Evolutionary conservation across 2,329 filamentous ascomycete species (phyloP).

Genomic region (Acephala macrosclerotiorum): DNA sequence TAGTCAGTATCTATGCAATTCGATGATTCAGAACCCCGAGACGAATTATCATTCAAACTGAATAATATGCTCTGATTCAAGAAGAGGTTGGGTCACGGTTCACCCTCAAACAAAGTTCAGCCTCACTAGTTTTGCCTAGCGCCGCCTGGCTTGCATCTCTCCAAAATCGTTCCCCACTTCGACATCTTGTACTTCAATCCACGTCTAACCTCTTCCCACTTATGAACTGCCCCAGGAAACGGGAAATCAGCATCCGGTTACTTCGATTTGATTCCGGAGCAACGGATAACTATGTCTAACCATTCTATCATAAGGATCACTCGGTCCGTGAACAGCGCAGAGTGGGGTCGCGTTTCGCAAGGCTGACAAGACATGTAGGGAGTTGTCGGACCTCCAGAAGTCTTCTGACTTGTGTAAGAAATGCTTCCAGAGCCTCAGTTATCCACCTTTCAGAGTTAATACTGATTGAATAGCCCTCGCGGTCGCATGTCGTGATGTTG

Average conservation of each 20-base stretch:
- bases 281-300: conserved; percentile 71
- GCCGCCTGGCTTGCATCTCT: conserved; percentile 2
- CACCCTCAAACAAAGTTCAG: conserved; percentile 2
- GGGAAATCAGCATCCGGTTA: too few species aligned
- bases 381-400: conserved; percentile 85
- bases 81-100: neutral
- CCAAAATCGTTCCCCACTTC: neutral
- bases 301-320: conserved; percentile 90
- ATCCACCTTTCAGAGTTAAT: neutral
- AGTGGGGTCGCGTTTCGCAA: conserved; percentile 37
- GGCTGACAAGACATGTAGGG: conserved; percentile 60
- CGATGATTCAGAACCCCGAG: neutral
- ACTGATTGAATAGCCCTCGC: conserved; percentile 69
- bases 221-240: conserved; percentile 27
- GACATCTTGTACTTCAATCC: conserved; percentile 4
- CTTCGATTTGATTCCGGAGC: too few species aligned
- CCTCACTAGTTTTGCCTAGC: conserved; percentile 2
- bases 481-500: conserved; percentile 85
- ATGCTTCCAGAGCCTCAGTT: conserved; percentile 11
- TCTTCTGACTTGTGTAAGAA: conserved; percentile 81
- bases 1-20: too few species aligned
- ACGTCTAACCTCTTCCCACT: conserved; percentile 7
- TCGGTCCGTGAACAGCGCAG: conserved; percentile 60
- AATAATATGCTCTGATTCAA: neutral
- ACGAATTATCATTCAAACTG: neutral